A percentile compares a stretch with the other conserved stretches of the same genome.
Conservation (phyloP, 176 grass and related monocot species). For the Musa acuminata region DNA sequence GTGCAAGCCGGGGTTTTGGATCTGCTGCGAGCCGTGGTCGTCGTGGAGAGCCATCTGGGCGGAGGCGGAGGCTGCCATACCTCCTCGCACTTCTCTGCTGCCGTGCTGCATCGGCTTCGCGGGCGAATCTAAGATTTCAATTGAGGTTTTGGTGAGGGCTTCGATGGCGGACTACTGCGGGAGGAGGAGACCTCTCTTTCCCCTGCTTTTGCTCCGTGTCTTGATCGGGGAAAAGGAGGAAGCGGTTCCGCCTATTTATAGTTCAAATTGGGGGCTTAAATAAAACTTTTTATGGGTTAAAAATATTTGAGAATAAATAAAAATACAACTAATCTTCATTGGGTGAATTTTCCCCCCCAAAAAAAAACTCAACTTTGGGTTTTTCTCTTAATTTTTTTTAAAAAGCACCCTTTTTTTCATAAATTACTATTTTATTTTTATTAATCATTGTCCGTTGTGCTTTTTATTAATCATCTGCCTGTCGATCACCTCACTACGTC, state of each 20-base stretch:
- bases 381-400: too few species aligned
- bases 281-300: too few species aligned
- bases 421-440: too few species aligned
- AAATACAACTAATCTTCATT: too few species aligned
- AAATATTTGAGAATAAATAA: too few species aligned
- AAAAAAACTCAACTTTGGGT: too few species aligned
- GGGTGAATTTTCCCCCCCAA: too few species aligned
- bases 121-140: background rate
- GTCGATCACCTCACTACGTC: accelerated
- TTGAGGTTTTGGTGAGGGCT: background rate
- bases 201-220: background rate
- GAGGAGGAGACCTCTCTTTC: too few species aligned
- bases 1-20: conserved; percentile 19
- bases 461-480: accelerated
- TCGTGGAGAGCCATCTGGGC: conserved; percentile 9
- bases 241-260: background rate
- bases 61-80: background rate
- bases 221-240: background rate
- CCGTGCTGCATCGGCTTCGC: conserved; percentile 7
- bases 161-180: background rate
- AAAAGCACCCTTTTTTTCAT: too few species aligned
- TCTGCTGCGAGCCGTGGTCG: background rate
- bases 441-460: too few species aligned
- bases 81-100: conserved; percentile 17
- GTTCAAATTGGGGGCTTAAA: background rate